Conservation (phyloP, 1,139 yeast genomes). For the Suhomyces ambrosiae region DNA sequence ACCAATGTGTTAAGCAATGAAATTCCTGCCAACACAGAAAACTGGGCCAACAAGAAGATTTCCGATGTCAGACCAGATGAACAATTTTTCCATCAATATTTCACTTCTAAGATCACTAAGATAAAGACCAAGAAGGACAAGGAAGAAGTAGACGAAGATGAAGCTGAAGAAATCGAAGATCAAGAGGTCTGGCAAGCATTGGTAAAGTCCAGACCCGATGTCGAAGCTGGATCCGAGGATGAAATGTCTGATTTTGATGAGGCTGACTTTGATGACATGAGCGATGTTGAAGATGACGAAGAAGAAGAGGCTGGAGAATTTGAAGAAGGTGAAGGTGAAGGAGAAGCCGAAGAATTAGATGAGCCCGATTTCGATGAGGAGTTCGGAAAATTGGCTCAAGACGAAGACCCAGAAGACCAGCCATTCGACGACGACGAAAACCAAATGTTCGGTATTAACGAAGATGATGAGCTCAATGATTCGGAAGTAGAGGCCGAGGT, state of each 20-base stretch:
- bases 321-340: conserved; percentile 28
- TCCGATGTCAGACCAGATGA: conserved; percentile 84
- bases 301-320: conserved; percentile 27
- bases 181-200: conserved; percentile 89
- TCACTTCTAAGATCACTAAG: conserved; percentile 60
- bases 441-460: conserved; percentile 33
- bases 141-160: conserved; percentile 25
- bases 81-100: conserved; percentile 85
- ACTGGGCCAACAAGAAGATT: conserved; percentile 73
- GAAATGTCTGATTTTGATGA: conserved; percentile 54
- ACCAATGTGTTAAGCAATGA: conserved; percentile 50
- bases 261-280: conserved; percentile 45
- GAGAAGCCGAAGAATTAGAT: conserved; percentile 27
- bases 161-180: conserved; percentile 64
- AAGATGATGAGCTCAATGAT: conserved; percentile 42
- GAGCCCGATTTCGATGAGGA: conserved; percentile 16
- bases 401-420: conserved; percentile 23
- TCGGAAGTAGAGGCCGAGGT: conserved; percentile 33
- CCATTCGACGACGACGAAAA: conserved; percentile 26
- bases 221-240: conserved; percentile 56
- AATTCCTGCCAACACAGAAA: conserved; percentile 75
- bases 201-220: conserved; percentile 81
- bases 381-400: conserved; percentile 22
- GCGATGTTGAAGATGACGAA: conserved; percentile 23
- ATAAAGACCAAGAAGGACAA: conserved; percentile 35